Base-by-base conservation (phyloP, 768 basidiomycete genomes). In the Phanerodontia chrysosporium region DNA sequence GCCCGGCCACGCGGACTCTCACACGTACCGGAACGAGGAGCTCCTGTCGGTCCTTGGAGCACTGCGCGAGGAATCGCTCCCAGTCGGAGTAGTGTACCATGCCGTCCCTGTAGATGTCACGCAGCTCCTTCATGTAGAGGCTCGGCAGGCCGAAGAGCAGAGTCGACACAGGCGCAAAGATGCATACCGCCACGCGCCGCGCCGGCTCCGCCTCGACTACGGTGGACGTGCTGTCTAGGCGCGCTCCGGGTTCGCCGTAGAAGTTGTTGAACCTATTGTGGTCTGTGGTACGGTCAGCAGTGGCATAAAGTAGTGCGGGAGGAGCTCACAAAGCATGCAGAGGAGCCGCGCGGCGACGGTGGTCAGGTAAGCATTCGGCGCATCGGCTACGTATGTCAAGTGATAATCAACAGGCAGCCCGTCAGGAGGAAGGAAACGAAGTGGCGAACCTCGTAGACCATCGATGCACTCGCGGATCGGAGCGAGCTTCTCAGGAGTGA, bases 1-100 rank as follows among this genome's bases (percentile, higher is more conserved):
- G 39, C 18, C 18, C 10, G 4, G 39, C 39, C n/a, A n/a, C n/a
- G n/a, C n/a, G n/a, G n/a, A n/a, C n/a, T n/a, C n/a, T n/a, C n/a
- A n/a, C n/a, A n/a, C n/a, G n/a, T n/a, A n/a, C n/a, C n/a, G n/a
- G n/a, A n/a, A n/a, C n/a, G n/a, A n/a, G n/a, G n/a, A n/a, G n/a
- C n/a, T n/a, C n/a, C n/a, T 58, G 85, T 85, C 57, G 80, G 77
- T 14, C 83, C 76, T 46, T 76, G 79, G 46, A 80, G 76, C 53
- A 79, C 78, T 62, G 79, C 72, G 74, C 84, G 80, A 83, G 72
- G 36, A 80, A 78, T 14, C 68, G 66, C 3, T 71, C 67, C 82
- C 83, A 85, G 13, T 69, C 67, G 12, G 69, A 65, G 29, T 69
- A 66, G 55, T 74, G 74, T 52, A 77, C 74, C 16, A 79, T 69